Evolutionary conservation across 345 rosid species (phyloP), one percentile per base, ranked within the genome.

Genomic region (Angophora floribunda): DNA sequence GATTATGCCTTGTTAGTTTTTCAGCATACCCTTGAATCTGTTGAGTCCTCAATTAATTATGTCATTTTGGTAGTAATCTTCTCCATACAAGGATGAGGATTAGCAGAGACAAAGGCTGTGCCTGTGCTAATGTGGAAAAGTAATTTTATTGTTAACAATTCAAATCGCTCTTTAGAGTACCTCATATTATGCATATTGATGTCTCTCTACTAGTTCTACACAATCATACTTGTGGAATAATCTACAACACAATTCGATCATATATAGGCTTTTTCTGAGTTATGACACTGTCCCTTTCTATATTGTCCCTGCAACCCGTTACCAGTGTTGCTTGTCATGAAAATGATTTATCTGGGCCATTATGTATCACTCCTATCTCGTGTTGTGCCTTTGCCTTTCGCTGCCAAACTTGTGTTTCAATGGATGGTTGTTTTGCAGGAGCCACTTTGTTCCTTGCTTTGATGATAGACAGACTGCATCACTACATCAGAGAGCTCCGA

Each of bases 391-490:
- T 89, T 65, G 80, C 52, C 85, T 79, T 41, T 86, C 21, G 78
- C 22, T 75, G 51, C 36, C 70, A 7, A 67, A 86, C 65, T 19
- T 52, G 50, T 70, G 86, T 85, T 45, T 82, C 53, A 87, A 41
- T n/a, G 44, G 44, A 14, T 44, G 10, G 49, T 63, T 51, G 52
- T 50, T 49, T 89, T 86, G 92, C 96, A 98, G 99, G 99, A 88
- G 95, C 94, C 53, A 78, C 88, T 67, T 93, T 97, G 45, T 98
- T 98, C 92, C 95, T 98, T 57, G 95, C 91, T 32, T 91, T 98
- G 21, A 94, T 97, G 99, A 94, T 96, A 91, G 98, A 97, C 93
- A 94, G 97, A 89, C 92, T 95, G 50, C 99, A 98, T 89, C 98
- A 98, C 88, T 95, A 94, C 90, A 95, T 98, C 88, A 93, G 98